phyloP scores from a whole-genome alignment of 495 filamentous ascomycete species.

The Hamigera avellanea region DNA sequence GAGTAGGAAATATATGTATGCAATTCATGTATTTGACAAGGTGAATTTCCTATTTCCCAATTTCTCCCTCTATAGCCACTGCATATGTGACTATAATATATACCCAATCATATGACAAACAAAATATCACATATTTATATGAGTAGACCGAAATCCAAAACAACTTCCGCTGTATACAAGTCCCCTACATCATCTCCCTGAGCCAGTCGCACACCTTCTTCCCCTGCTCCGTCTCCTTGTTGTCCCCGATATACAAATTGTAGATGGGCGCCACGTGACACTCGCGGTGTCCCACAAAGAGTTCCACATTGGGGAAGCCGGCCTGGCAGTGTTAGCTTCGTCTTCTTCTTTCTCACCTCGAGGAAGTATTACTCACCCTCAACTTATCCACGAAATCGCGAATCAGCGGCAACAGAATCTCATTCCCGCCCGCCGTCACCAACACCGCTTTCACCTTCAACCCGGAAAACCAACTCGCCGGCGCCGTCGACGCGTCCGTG shows the following conservation, averaged over 20 bases:
- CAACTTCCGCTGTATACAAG: too few relatives aligned
- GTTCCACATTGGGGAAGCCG: conserved; percentile 22
- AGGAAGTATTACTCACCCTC: conserved; percentile 3
- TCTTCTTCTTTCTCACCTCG: not conserved
- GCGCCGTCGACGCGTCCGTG: conserved; percentile 39
- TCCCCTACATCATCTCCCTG: conserved; percentile 13
- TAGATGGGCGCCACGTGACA: conserved; percentile 34
- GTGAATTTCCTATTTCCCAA: too few relatives aligned
- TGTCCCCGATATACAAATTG: conserved; percentile 26
- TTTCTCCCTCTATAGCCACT: too few relatives aligned
- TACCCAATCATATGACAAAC: too few relatives aligned
- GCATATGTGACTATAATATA: too few relatives aligned
- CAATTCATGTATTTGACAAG: too few relatives aligned
- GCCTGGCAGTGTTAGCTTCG: too few relatives aligned
- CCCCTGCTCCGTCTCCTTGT: conserved; percentile 28
- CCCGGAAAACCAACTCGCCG: conserved; percentile 39
- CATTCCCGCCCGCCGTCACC: conserved; percentile 44
- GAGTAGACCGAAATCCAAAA: too few relatives aligned
- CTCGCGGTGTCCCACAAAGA: conserved; percentile 26
- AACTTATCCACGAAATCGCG: conserved; percentile 34
- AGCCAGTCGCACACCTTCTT: conserved; percentile 22
- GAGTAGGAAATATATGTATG: too few relatives aligned
- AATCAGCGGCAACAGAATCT: conserved; percentile 50
- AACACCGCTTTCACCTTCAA: conserved; percentile 37
- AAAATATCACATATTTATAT: too few relatives aligned